phyloP scores from a whole-genome alignment of 2,329 filamentous ascomycete species.

The Trichoderma brevicompactum region DNA sequence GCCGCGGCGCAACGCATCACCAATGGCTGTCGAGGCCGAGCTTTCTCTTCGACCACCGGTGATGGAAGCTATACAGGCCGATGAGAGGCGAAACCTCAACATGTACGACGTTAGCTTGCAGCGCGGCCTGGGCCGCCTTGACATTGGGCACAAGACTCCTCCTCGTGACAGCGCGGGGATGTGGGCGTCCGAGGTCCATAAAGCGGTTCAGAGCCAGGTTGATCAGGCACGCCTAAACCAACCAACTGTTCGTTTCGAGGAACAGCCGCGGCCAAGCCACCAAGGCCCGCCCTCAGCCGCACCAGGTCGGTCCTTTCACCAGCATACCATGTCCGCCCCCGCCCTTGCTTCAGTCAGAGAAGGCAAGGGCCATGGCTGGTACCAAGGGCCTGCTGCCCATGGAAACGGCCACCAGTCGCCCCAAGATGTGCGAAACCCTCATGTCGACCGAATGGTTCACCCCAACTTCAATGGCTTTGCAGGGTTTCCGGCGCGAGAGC shows the following conservation, averaged over 20 bases:
- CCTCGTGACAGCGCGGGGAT: constrained; percentile 56
- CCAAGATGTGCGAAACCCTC: constrained; percentile 45
- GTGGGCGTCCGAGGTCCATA: constrained; percentile 62
- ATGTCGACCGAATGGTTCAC: constrained; percentile 62
- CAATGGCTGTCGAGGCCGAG: constrained; percentile 74
- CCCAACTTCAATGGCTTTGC: constrained; percentile 59
- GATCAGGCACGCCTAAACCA: constrained; percentile 54
- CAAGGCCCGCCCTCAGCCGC: constrained; percentile 40
- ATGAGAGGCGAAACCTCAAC: constrained; percentile 56
- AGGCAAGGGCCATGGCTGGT: constrained; percentile 73
- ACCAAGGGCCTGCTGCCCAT: constrained; percentile 58
- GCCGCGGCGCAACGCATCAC: constrained; percentile 68
- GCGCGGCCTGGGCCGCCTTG: constrained; percentile 67
- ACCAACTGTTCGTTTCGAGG: constrained; percentile 60
- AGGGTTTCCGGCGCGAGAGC: constrained; percentile 52
- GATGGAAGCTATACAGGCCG: constrained; percentile 41
- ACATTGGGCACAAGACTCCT: constrained; percentile 60
- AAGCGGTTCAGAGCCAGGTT: constrained; percentile 58
- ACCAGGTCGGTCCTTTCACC: constrained; percentile 48
- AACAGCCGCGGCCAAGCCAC: constrained; percentile 47
- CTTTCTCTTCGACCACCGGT: constrained; percentile 42
- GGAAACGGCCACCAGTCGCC: constrained; percentile 40
- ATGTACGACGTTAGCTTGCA: constrained; percentile 70
- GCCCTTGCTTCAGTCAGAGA: constrained; percentile 60
- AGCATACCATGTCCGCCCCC: constrained; percentile 65